A percentile compares a stretch with the other conserved stretches of the same genome.
Evolutionary conservation across 192 early-diverging fungal species (phyloP).

Genomic region (Linnemannia elongata): DNA sequence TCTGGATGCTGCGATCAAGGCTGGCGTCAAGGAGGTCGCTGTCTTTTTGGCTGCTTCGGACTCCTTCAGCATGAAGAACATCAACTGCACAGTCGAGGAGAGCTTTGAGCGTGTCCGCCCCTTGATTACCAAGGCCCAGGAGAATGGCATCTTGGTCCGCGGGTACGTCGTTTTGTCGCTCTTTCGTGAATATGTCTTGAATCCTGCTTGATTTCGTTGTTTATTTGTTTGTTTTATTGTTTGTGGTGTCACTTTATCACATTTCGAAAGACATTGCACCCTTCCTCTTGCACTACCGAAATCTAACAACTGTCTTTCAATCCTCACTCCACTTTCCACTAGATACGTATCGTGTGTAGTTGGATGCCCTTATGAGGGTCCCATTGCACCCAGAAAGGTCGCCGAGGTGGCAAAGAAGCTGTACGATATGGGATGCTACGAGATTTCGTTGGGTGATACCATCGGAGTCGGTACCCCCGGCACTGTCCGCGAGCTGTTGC

Average conservation of each 20-base stretch:
- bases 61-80: conserved; percentile 90
- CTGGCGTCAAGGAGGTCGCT: conserved; percentile 89
- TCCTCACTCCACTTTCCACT: conserved; percentile 6
- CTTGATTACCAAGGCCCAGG: conserved; percentile 74
- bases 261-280: background rate
- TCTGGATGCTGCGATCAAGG: conserved; percentile 82
- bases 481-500: conserved; percentile 69
- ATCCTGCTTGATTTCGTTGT: background rate
- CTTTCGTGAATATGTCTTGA: background rate
- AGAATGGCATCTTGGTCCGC: conserved; percentile 76
- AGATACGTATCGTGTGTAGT: conserved; percentile 93
- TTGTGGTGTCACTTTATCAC: background rate
- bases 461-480: conserved; percentile 91
- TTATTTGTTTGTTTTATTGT: background rate
- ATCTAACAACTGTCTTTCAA: background rate
- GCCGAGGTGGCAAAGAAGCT: conserved; percentile 80
- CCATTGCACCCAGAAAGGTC: conserved; percentile 75
- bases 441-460: conserved; percentile 96
- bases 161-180: conserved; percentile 65
- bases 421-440: conserved; percentile 94
- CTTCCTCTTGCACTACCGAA: background rate
- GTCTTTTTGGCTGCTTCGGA: conserved; percentile 93
- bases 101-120: conserved; percentile 79
- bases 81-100: conserved; percentile 92
- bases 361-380: conserved; percentile 95